phyloP scores from a whole-genome alignment of 768 basidiomycete species.

The Guyanaporus albipodus region DNA sequence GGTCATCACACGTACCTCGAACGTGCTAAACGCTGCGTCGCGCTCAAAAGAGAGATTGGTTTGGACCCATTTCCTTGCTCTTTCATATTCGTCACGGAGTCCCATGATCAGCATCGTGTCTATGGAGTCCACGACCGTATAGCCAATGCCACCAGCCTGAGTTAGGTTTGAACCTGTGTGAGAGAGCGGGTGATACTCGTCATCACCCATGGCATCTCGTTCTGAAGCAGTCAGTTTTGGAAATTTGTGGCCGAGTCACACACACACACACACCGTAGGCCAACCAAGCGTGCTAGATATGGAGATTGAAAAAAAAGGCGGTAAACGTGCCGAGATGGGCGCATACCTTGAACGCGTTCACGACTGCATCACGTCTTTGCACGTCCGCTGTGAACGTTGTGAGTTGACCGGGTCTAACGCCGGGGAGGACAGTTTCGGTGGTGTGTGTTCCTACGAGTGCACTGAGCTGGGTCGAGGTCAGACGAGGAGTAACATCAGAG shows the following conservation, averaged over 20 bases:
- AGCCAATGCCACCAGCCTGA: conserved; percentile 76
- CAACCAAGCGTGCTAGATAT: conserved; percentile 71
- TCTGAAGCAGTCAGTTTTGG: conserved; percentile 43
- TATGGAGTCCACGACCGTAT: conserved; percentile 83
- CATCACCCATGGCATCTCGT: conserved; percentile 84
- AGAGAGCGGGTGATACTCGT: conserved; percentile 88
- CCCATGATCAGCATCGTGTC: conserved; percentile 89
- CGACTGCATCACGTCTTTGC: conserved; percentile 62
- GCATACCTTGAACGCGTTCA: conserved; percentile 74
- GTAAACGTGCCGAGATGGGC: neutral
- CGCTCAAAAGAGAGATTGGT: conserved; percentile 68
- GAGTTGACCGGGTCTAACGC: conserved; percentile 15
- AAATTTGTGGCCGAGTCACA: conserved; percentile 13
- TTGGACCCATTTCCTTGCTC: conserved; percentile 76
- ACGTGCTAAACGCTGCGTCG: conserved; percentile 79
- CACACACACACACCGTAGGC: conserved; percentile 68
- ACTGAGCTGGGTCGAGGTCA: conserved; percentile 17
- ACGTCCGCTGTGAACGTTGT: conserved; percentile 50
- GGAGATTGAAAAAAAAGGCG: conserved; percentile 10
- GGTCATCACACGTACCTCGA: conserved; percentile 60
- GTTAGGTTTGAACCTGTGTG: conserved; percentile 76
- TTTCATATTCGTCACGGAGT: conserved; percentile 68
- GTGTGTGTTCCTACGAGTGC: conserved; percentile 3
- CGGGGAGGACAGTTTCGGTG: conserved; percentile 8
- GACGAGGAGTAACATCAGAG: neutral